Evolutionary conservation across 2,329 filamentous ascomycete species (phyloP).

Genomic region (Pseudodiploospora longispora): DNA sequence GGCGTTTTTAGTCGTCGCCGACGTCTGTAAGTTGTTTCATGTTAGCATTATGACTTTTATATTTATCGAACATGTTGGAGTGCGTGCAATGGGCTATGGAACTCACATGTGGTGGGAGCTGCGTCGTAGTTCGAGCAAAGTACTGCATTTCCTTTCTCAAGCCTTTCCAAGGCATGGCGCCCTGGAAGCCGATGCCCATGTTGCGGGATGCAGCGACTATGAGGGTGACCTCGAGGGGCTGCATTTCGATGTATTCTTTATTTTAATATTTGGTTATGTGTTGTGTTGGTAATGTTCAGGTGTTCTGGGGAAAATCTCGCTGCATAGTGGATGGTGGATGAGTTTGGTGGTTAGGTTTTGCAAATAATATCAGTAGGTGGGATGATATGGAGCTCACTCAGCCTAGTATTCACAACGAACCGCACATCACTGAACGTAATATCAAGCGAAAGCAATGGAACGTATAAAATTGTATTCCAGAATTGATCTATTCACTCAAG

Average conservation of each 20-base stretch:
- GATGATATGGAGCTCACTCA: too few relatives aligned
- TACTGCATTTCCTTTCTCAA: slow-evolving; percentile 90
- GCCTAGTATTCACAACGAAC: too few relatives aligned
- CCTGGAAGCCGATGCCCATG: slow-evolving; percentile 79
- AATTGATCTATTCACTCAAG: too few relatives aligned
- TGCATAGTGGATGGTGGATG: neutral
- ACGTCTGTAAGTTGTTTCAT: slow-evolving; percentile 14
- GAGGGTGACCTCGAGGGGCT: slow-evolving; percentile 62
- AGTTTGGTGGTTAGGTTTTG: too few relatives aligned
- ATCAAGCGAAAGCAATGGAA: too few relatives aligned
- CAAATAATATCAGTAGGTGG: too few relatives aligned
- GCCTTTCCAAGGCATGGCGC: slow-evolving; percentile 79
- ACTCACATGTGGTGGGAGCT: slow-evolving; percentile 38
- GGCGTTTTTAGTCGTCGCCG: slow-evolving; percentile 48
- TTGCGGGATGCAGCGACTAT: slow-evolving; percentile 86
- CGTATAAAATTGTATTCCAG: too few relatives aligned
- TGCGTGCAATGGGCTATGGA: neutral
- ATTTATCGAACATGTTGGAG: neutral
- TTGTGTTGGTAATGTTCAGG: too few relatives aligned
- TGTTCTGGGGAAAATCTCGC: too few relatives aligned
- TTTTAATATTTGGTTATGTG: too few relatives aligned
- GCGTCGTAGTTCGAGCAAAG: slow-evolving; percentile 83
- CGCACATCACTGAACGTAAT: too few relatives aligned
- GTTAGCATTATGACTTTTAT: too few relatives aligned
- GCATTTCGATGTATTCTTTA: slow-evolving; percentile 17